Base-by-base conservation (phyloP, 208 protist species). In the Angomonas deanei region DNA sequence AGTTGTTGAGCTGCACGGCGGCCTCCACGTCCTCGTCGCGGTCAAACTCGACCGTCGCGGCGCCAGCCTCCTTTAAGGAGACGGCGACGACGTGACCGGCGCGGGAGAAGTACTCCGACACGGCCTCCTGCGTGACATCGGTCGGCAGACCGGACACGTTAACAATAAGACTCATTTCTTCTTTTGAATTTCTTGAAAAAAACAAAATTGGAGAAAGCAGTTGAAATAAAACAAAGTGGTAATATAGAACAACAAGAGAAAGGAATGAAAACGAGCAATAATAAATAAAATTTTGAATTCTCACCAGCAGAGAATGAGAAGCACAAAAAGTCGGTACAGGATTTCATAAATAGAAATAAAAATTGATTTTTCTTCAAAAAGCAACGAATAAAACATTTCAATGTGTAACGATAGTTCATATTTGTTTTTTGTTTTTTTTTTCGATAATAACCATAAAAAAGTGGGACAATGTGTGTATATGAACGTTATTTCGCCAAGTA, bases 71-170 rank as follows among this genome's bases (percentile, higher is more conserved):
- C 2, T 66, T 56, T 58, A 89, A 52, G 34, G 50, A 61, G 64
- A 86, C 83, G 23, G 48, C 53, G 15, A 68, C 62, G 21, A 91
- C 76, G 17, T 74, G 58, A 55, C 86, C 86, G 28, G 80, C 69
- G 49, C 79, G 81, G 26, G 57, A 74, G 65, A 93, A 91, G 61
- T 88, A 90, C 15, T 87, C 84, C 10, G 71, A 70, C 28, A 93
- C 54, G 48, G 73, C 69, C 3, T 88, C 82, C 50, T 85, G 72
- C 15, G 57, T 71, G 28, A 65, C 68, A 13, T 68, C 66, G 57
- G 76, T 62, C 6, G 82, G 74, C 56, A 92, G 56, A 3, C 82
- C 79, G 10, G 53, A 50, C 1, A 92, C 80, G 59, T 64, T 78
- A 36, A 79, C 69, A 19, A 50, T 68, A 57, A 15, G 23, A 6